Base-by-base conservation (phyloP, 352 stramenopile species). In the Bremia lactucae region DNA sequence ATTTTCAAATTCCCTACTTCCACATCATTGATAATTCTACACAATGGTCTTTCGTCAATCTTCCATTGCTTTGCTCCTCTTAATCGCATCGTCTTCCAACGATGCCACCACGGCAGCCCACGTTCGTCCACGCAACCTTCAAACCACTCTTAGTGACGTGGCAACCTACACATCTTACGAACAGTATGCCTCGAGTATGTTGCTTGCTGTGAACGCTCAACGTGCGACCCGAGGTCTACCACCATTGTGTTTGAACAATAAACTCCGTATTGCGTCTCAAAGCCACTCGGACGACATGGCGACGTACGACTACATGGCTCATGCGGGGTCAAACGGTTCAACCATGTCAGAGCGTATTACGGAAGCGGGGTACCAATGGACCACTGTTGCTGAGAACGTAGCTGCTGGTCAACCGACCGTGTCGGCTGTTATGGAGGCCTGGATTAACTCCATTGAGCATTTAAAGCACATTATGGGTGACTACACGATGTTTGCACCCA, bases 171-270 rank as follows among this genome's bases (percentile, higher is more conserved):
- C 25, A 23, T 10, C 49, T 6, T 58, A 58, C 24, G 25, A 54
- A 24, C 44, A 66, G 34, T 52, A 52, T 23, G 34, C 34, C 21
- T 23, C 38, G 2, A 24, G 26, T 36, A 55, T 80, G 68, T 55
- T 77, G 11, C 52, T 34, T 3, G 39, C 61, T 4, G 65, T 76
- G 14, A 82, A 78, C 46, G 55, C 48, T 13, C 55, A 76, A 52
- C 68, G 68, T 10, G 53, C 62, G 28, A 65, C 62, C 28, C 11
- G 54, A 6, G 59, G 57, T 3, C 44, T 75, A 6, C 13, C 39
- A 18, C 26, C 65, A 10, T 41, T 76, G 2, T 76, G 68, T 23
- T 38, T 42, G 22, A 79, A 69, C 50, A 50, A 37, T 26, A 72
- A 65, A 36, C 35, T 58, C 8, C 31, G 49, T 6, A 18, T 20